Evolutionary conservation across 768 basidiomycete species (phyloP).

Genomic region (Suillus subaureus): DNA sequence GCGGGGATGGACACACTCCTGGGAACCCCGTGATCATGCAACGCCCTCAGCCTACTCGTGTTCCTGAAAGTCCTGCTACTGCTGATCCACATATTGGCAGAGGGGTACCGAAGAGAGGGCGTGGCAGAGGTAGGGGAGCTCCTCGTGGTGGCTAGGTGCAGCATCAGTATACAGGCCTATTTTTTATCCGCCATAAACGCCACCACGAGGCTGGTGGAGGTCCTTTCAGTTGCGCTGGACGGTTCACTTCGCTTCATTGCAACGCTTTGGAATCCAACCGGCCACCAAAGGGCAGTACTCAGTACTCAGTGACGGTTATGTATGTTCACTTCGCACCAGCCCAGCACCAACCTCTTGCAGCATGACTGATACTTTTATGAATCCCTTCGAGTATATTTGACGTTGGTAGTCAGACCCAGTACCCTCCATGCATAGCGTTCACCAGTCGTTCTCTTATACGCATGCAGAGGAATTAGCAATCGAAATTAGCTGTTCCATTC

Average conservation of each 20-base stretch:
- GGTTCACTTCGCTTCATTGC: slow-evolving; percentile 3
- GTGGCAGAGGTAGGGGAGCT: slow-evolving; percentile 35
- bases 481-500: slow-evolving; percentile 6
- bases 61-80: slow-evolving; percentile 12
- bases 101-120: slow-evolving; percentile 26
- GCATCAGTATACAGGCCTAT: too few species aligned
- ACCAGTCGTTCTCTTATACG: not conserved
- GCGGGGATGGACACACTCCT: slow-evolving; percentile 18
- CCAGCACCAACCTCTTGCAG: not conserved
- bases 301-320: not conserved
- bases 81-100: slow-evolving; percentile 20
- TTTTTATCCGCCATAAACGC: not conserved
- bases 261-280: not conserved
- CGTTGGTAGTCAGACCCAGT: not conserved
- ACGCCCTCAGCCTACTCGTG: slow-evolving; percentile 16
- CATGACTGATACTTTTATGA: not conserved
- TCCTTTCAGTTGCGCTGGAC: not conserved
- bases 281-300: not conserved
- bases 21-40: slow-evolving; percentile 15
- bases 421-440: not conserved
- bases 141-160: slow-evolving; percentile 28
- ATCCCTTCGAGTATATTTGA: not conserved
- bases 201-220: not conserved
- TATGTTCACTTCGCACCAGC: not conserved
- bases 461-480: slow-evolving; percentile 8